These are phyloP conservation scores for Termitomyces sp. DNA, from an alignment of 768 basidiomycete species.

Conservation along the genomic window DNA sequence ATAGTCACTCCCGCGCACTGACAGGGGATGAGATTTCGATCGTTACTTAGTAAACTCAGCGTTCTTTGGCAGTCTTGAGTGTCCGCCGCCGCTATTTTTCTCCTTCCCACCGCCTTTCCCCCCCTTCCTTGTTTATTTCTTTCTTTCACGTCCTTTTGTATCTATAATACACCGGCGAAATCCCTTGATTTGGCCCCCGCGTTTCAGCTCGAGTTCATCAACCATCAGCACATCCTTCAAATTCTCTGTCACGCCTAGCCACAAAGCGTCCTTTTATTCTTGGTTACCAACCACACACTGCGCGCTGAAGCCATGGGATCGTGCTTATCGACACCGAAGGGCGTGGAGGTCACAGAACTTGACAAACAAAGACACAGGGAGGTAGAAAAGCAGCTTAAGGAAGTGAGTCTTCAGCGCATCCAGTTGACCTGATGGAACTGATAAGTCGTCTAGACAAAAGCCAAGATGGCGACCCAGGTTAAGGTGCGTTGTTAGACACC, in stretches of 20 bases:
- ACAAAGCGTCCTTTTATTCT: not conserved
- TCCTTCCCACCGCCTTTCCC: not conserved
- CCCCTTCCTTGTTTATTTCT: not conserved
- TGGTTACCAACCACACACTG: not conserved
- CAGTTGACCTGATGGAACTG: conserved; percentile 1
- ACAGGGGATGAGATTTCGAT: not conserved
- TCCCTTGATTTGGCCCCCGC: not conserved
- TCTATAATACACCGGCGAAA: not conserved
- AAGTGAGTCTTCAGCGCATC: conserved; percentile 37
- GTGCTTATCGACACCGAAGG: conserved; percentile 62
- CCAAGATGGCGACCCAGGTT: conserved; percentile 64
- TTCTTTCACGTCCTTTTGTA: not conserved
- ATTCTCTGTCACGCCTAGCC: not conserved
- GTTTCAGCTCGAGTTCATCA: not conserved
- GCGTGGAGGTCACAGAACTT: conserved; percentile 58
- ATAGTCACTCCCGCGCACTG: not conserved
- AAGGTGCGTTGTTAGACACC: conserved; percentile 43
- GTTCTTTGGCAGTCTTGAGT: not conserved
- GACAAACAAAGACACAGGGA: conserved; percentile 61
- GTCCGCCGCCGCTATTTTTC: not conserved
- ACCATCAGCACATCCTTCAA: not conserved
- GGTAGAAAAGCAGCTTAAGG: conserved; percentile 73
- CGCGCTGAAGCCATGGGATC: conserved; percentile 53
- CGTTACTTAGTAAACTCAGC: not conserved
- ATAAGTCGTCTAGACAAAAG: conserved; percentile 54